Evolutionary conservation across 176 grass and related monocot species (phyloP), one percentile per base, ranked within the genome.

Genomic region (Tuctoria greenei): DNA sequence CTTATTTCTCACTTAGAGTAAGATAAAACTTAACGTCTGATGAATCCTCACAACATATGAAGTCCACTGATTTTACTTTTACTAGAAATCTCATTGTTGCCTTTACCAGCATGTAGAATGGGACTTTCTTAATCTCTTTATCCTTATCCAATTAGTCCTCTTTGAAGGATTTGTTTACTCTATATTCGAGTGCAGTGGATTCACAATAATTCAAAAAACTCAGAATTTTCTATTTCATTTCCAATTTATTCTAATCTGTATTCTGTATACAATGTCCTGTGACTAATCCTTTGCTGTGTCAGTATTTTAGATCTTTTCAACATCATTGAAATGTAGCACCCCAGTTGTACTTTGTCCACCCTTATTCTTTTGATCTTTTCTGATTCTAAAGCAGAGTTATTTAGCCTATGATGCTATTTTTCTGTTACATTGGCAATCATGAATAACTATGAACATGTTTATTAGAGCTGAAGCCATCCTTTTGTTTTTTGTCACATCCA

Each of bases 311-410:
- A n/a, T 56, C 11, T 21, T 62, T 62, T 64, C 9, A 20, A 43
- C 50, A 75, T 8, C 39, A 47, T 67, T n/a, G 5, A 20, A 31
- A 64, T 43, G 61, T 23, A 21, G 26, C 44, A 21, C 51, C 1
- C 12, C 6, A 40, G 5, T 39, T 64, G 61, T 71, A 12, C 23
- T 51, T 65, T 1, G 45, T 71, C 16, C 25, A 55, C 37, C 20
- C 20, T 52, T 63, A 12, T 83, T 47, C 45, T 47, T 47, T 47
- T 47, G 45, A 47, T 34, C 25, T 15, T 61, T 20, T 21, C 16
- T 76, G 1, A 2, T 69, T 76, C 51, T 57, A 14, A 72, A 23
- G 34, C 18, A 28, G 47, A 59, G 27, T 51, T 83, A 35, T 47
- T 24, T 25, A 25, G 36, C 36, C 36, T 36, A 17, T 43, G 23